Evolutionary conservation across 2,329 filamentous ascomycete genomes (phyloP).

Genomic region (Xylariaceae sp.): DNA sequence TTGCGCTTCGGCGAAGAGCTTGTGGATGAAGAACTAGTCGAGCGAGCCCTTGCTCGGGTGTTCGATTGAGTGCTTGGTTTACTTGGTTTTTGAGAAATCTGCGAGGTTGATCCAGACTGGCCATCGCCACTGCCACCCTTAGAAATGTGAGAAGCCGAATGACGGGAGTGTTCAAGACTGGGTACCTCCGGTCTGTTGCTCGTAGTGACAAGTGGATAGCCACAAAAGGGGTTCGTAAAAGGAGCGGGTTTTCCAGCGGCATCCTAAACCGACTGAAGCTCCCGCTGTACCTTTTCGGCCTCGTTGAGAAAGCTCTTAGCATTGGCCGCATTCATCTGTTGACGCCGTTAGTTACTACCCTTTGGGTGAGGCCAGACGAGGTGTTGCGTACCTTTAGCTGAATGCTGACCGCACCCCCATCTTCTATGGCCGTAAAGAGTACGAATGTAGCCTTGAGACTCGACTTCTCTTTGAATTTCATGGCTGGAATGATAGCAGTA

Average conservation of each 20-base stretch:
- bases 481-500: conserved; percentile 77
- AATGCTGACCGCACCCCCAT: conserved; percentile 61
- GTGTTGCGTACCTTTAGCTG: conserved; percentile 62
- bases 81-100: not conserved
- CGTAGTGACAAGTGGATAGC: not conserved
- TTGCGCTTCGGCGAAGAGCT: conserved; percentile 27
- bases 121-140: not conserved
- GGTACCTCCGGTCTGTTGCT: not conserved
- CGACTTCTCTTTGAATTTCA: conserved; percentile 81
- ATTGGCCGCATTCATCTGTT: conserved; percentile 60
- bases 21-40: not conserved
- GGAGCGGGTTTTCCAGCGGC: conserved; percentile 25
- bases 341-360: not conserved
- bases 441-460: conserved; percentile 75
- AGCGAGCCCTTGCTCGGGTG: not conserved
- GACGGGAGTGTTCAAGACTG: not conserved
- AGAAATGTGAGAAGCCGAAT: not conserved
- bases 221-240: not conserved
- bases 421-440: conserved; percentile 69
- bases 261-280: conserved; percentile 51
- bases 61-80: not conserved
- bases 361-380: not conserved
- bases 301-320: conserved; percentile 60
- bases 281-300: conserved; percentile 57
- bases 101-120: not conserved